A percentile compares a stretch with the other conserved stretches of the same genome.
These are phyloP conservation scores for Nannochloropsis gaditana DNA, from an alignment of 108 stramenopile genomes.

Conservation along the genomic window DNA sequence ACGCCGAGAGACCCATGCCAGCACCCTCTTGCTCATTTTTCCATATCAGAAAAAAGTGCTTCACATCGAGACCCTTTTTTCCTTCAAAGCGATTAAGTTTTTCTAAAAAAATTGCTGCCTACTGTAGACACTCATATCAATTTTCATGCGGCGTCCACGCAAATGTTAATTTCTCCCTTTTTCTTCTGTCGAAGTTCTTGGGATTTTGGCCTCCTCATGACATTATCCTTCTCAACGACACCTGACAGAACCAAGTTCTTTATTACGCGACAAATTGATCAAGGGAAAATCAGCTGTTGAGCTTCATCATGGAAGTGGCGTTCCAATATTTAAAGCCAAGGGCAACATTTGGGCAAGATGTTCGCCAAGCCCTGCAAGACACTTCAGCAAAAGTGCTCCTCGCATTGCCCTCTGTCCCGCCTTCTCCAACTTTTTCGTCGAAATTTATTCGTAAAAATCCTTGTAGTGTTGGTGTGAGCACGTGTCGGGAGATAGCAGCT, in stretches of 20 bases:
- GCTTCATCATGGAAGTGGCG: slow-evolving; percentile 15
- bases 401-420: background rate
- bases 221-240: background rate
- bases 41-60: too few species aligned
- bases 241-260: background rate
- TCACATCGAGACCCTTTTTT: too few species aligned
- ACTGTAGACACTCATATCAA: too few species aligned
- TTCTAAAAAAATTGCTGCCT: too few species aligned
- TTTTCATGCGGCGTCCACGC: too few species aligned
- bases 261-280: background rate
- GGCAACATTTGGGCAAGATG: background rate
- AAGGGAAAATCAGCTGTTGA: too few species aligned
- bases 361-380: background rate
- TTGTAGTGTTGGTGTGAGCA: slow-evolving; percentile 32
- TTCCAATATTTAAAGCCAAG: slow-evolving; percentile 21
- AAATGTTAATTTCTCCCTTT: too few species aligned
- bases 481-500: slow-evolving; percentile 55
- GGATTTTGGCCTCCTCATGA: background rate
- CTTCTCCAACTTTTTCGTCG: background rate
- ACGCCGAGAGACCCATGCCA: too few species aligned
- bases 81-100: too few species aligned
- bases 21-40: too few species aligned
- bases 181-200: background rate
- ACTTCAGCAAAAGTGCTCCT: background rate
- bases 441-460: background rate